These are phyloP conservation scores for Thraustochytrium sp. DNA, from an alignment of 352 stramenopile genomes.

Conservation along the genomic window DNA sequence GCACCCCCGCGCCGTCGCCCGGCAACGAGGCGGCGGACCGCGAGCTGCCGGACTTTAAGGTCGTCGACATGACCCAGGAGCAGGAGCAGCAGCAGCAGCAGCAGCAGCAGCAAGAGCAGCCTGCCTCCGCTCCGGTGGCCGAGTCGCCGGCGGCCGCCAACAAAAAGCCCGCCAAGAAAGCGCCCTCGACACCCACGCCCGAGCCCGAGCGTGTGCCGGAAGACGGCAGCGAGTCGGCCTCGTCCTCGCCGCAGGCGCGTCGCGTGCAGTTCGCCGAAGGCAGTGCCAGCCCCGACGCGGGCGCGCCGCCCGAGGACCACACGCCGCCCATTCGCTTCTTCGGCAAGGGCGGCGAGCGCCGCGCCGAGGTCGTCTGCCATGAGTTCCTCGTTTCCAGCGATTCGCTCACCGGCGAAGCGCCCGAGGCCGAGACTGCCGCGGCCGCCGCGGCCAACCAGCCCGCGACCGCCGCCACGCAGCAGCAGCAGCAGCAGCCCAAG, in stretches of 20 bases:
- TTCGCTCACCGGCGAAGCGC: background rate
- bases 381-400: background rate
- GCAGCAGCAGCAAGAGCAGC: background rate
- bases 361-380: conserved; percentile 13
- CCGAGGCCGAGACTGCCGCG: background rate
- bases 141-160: background rate
- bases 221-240: too few species aligned
- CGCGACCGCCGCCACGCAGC: background rate
- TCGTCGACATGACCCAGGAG: background rate
- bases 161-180: background rate
- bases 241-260: too few species aligned
- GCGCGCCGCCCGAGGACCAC: too few species aligned
- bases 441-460: background rate
- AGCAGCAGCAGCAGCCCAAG: too few species aligned
- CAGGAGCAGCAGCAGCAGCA: background rate
- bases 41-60: background rate
- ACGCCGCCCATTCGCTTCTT: background rate
- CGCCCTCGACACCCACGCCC: background rate
- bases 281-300: too few species aligned
- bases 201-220: background rate
- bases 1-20: background rate
- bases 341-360: background rate
- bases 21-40: background rate
- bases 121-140: background rate
- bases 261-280: too few species aligned